Percentiles rank a stretch among this genome's conserved stretches.
Evolutionary conservation across 2,329 filamentous ascomycete genomes (phyloP).

Genomic region (Penicillium occitanis): DNA sequence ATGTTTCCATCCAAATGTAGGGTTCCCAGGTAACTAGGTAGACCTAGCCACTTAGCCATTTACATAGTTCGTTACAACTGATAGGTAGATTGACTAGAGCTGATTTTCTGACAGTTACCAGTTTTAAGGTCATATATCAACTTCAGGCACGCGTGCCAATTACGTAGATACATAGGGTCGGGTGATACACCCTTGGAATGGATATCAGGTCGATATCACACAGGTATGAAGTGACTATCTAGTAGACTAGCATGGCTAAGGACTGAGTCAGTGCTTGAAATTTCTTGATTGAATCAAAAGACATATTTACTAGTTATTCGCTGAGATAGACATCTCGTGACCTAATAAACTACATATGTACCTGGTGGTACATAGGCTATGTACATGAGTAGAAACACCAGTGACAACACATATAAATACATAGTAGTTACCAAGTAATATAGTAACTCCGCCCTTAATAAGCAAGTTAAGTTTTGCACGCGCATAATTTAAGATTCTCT

Average conservation of each 20-base stretch:
- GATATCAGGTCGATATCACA: neutral
- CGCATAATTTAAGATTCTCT: conserved; percentile 13
- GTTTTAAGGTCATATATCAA: neutral
- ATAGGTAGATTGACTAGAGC: neutral
- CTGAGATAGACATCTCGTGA: neutral
- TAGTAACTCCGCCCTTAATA: neutral
- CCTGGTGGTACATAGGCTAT: no score
- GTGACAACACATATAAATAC: neutral
- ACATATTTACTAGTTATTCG: neutral
- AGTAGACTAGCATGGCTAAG: neutral
- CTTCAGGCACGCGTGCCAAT: neutral
- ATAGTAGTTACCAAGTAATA: no score
- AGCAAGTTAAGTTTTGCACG: conserved; percentile 8
- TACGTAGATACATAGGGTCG: neutral
- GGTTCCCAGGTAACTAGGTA: neutral
- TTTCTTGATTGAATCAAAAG: neutral
- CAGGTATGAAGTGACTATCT: neutral
- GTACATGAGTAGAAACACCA: neutral
- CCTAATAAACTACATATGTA: neutral
- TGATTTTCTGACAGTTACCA: neutral
- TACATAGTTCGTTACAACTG: neutral
- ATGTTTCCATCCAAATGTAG: neutral
- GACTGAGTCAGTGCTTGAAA: neutral
- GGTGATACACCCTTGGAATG: neutral
- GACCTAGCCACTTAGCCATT: neutral